A percentile compares a stretch with the other conserved stretches of the same genome.
phyloP scores from a whole-genome alignment of 1,284 basidiomycete genomes.

The Naganishia cerealis region DNA sequence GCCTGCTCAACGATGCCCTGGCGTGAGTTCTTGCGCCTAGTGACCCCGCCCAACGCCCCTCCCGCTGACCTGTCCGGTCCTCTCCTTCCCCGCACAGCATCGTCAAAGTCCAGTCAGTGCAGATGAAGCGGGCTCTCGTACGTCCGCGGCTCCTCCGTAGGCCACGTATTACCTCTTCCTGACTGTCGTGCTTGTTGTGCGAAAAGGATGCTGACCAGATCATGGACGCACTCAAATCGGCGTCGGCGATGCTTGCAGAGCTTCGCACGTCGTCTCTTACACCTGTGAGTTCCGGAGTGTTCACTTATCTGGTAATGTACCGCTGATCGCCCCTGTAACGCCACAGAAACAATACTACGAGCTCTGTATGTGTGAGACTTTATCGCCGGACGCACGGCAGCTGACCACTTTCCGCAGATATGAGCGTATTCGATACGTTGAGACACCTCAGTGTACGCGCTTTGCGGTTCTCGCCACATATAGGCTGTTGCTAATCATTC shows the following conservation, averaged over 20 bases:
- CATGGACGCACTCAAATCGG: conserved; percentile 94
- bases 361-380: conserved; percentile 66
- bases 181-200: not conserved
- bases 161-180: not conserved
- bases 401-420: conserved; percentile 61
- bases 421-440: conserved; percentile 93
- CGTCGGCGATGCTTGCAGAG: conserved; percentile 91
- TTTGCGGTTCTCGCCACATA: too few species aligned
- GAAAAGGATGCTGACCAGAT: conserved; percentile 82
- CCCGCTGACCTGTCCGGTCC: not conserved
- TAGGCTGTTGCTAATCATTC: not conserved
- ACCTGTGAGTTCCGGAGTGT: conserved; percentile 53
- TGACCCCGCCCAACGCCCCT: not conserved
- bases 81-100: conserved; percentile 54
- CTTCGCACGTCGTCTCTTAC: conserved; percentile 84
- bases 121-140: conserved; percentile 89
- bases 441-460: conserved; percentile 68
- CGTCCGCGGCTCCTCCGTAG: conserved; percentile 46
- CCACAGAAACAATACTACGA: conserved; percentile 86
- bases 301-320: not conserved
- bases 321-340: not conserved
- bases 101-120: conserved; percentile 87
- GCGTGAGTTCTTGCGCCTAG: conserved; percentile 41
- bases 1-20: conserved; percentile 75
- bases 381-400: conserved; percentile 25